Evolutionary conservation across 202 grass and related monocot genomes (phyloP), one percentile per base, ranked within the genome.

Genomic region (Eragrostis tef): DNA sequence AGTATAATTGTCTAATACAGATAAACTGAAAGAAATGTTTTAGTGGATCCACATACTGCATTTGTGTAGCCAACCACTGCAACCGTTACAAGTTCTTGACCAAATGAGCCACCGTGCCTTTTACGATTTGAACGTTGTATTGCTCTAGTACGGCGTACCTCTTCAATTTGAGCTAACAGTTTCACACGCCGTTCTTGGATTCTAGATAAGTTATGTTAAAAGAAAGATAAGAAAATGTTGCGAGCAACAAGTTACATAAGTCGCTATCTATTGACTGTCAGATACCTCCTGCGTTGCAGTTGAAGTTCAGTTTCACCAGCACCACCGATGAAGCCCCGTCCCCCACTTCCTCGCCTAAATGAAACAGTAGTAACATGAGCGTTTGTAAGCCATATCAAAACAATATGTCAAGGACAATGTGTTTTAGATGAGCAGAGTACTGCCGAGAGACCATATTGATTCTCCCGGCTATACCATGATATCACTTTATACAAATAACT

Each of bases 251-350:
- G 63, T 85, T 22, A 68, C 67, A 74, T 57, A 67, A 57, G 15
- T 54, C 77, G 31, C 45, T 46, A 73, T 85, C 60, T 61, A 50
- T 75, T 52, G 70, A 86, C n/a, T 83, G 65, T 84, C 73, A 64
- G 47, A 57, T 74, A 94, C 95, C 95, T 98, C 71, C 92, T 94
- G 51, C 90, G 95, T 81, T 94, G 95, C 78, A 98, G 90, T 61
- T 98, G 95, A 79, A 98, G 90, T 87, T 98, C 95, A 57, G 92
- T 94, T 91, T 98, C 95, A 88, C 95, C 95, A 80, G 92, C 95
- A 88, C 95, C 95, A 85, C 95, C 91, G 64, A 94, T 90, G 66
- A 81, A 98, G 54, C 92, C 95, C 81, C 70, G 86, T 14, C 95
- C 95, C 49, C 95, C 95, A 90, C 92, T 93, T 77, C 86, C 90